phyloP scores from a whole-genome alignment of 2,329 filamentous ascomycete species.

The Lachnum nothofagi region DNA sequence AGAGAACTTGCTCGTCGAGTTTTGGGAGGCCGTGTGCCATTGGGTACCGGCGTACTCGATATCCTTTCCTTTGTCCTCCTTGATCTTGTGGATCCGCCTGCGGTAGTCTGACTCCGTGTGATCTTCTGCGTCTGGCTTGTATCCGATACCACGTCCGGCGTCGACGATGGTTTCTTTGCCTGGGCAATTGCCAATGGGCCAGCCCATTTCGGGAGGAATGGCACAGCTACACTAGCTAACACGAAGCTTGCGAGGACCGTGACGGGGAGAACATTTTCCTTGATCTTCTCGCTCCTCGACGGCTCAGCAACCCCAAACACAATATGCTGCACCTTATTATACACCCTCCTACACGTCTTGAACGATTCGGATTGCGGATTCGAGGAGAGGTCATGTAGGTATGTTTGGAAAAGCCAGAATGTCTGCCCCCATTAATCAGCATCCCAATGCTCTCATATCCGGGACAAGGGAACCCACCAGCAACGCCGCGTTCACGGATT shows the following conservation, averaged over 20 bases:
- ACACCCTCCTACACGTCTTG: constrained; percentile 75
- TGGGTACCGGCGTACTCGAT: constrained; percentile 30
- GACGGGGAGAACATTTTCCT: constrained; percentile 74
- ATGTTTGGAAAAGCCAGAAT: constrained; percentile 87
- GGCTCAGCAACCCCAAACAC: constrained; percentile 74
- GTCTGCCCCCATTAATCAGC: constrained; percentile 51
- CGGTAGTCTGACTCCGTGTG: constrained; percentile 65
- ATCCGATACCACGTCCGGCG: constrained; percentile 58
- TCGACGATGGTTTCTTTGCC: constrained; percentile 66
- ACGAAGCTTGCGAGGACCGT: constrained; percentile 77
- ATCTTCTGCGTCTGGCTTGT: constrained; percentile 49
- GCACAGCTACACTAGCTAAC: constrained; percentile 68
- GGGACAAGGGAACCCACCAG: constrained; percentile 52
- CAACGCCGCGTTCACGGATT: constrained; percentile 78
- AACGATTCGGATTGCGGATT: constrained; percentile 73
- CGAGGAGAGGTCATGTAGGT: constrained; percentile 71
- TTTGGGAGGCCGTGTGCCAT: constrained; percentile 24
- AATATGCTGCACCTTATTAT: constrained; percentile 84
- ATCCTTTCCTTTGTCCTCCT: constrained; percentile 44
- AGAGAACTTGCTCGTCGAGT: constrained; percentile 22
- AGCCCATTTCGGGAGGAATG: constrained; percentile 70
- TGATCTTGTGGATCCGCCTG: constrained; percentile 40
- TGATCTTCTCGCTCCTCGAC: constrained; percentile 67
- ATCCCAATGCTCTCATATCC: constrained; percentile 2
- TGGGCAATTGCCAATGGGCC: constrained; percentile 78